Percentiles rank a stretch among this genome's conserved stretches.
phyloP scores from a whole-genome alignment of 2,329 filamentous ascomycete genomes.

The Thelonectria blattea region DNA sequence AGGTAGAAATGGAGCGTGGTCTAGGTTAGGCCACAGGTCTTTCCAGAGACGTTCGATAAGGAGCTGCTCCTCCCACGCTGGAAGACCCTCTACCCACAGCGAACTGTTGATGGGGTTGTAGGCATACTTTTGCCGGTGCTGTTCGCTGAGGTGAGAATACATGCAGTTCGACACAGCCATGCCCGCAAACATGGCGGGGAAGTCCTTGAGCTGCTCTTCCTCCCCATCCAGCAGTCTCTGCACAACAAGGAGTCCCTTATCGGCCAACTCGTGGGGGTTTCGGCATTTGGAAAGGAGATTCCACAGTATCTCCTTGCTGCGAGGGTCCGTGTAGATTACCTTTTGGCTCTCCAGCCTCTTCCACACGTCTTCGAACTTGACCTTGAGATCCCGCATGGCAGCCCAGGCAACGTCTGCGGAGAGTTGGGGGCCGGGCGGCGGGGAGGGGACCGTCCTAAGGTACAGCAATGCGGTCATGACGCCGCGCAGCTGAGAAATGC shows the following conservation, averaged over 20 bases:
- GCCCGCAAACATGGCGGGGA: background rate
- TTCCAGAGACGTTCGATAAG: background rate
- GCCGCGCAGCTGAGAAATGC: too few species aligned
- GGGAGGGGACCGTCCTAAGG: background rate
- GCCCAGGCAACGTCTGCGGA: background rate
- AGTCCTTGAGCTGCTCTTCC: background rate
- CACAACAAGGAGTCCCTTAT: background rate
- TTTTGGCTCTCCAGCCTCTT: background rate
- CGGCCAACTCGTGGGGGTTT: background rate
- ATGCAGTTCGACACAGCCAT: background rate
- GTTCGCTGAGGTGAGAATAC: background rate
- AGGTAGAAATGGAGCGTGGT: background rate
- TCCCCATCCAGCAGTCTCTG: background rate
- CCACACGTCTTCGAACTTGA: background rate
- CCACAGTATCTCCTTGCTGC: background rate
- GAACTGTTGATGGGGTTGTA: background rate
- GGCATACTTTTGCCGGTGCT: background rate
- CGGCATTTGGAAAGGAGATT: background rate
- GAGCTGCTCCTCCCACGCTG: background rate
- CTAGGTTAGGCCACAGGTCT: background rate
- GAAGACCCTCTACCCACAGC: background rate
- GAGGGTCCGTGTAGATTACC: background rate
- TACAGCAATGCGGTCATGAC: background rate
- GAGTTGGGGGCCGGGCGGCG: too few species aligned
- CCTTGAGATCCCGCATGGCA: background rate